These are phyloP conservation scores for Acephala macrosclerotiorum DNA, from an alignment of 2,329 filamentous ascomycete genomes.

Conservation along the genomic window DNA sequence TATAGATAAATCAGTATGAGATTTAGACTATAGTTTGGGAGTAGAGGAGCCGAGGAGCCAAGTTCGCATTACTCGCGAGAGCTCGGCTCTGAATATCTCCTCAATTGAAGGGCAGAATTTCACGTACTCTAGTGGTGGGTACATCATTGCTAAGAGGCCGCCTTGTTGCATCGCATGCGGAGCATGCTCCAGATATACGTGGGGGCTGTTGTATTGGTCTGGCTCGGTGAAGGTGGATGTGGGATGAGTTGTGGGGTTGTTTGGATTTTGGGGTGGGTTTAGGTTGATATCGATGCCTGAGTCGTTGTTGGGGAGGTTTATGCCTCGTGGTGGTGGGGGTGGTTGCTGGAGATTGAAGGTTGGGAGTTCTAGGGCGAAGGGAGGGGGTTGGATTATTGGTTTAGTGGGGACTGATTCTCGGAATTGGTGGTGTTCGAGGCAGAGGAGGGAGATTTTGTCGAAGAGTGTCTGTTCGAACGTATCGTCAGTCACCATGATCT, in stretches of 20 bases:
- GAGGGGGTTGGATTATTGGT: not conserved
- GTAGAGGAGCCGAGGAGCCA: no score
- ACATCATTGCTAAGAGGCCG: not conserved
- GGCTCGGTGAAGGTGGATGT: not conserved
- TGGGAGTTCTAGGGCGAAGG: not conserved
- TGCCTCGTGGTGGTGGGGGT: not conserved
- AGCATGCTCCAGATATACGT: no score
- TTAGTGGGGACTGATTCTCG: not conserved
- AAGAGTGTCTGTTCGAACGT: not conserved
- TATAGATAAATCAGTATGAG: no score
- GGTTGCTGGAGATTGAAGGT: not conserved
- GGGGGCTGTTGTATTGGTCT: not conserved
- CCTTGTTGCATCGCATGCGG: not conserved
- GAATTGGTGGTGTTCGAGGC: not conserved
- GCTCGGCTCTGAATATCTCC: no score
- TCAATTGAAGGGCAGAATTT: no score
- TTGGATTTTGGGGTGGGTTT: not conserved
- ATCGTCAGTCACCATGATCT: not conserved
- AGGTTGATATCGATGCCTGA: not conserved
- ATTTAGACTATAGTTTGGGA: no score
- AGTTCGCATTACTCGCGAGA: no score
- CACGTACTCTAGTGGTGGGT: not conserved
- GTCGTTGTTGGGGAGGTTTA: not conserved
- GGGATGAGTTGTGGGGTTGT: not conserved
- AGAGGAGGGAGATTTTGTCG: constrained; percentile 2